Conservation (phyloP, 129 eudicot genomes). For the Heracleum sosnowskyi region DNA sequence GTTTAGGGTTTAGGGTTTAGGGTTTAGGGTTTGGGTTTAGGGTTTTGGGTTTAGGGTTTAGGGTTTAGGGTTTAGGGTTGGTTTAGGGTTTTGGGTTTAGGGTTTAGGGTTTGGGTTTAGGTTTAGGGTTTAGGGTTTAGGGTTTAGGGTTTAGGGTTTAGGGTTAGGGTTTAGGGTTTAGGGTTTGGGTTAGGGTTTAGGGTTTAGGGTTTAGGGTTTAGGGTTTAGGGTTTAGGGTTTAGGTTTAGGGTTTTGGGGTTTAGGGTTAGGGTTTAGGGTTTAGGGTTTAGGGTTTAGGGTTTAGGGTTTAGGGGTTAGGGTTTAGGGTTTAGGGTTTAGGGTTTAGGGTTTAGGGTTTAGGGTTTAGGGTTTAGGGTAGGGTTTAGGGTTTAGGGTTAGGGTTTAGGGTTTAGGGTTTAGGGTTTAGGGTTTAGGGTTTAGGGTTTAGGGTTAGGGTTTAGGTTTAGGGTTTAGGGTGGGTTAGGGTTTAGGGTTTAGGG, state of each 20-base stretch:
- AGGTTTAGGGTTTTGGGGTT: too few relatives aligned
- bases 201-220: not conserved
- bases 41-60: not conserved
- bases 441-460: not conserved
- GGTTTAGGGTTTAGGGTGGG: conserved; percentile 1
- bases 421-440: not conserved
- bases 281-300: not conserved
- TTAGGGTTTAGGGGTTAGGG: not conserved
- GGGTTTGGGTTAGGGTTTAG: not conserved
- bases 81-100: too few relatives aligned
- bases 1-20: too few relatives aligned
- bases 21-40: too few relatives aligned
- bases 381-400: not conserved
- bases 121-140: too few relatives aligned
- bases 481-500: not conserved
- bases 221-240: too few relatives aligned
- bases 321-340: not conserved
- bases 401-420: not conserved
- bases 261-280: not conserved
- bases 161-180: too few relatives aligned
- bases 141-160: too few relatives aligned
- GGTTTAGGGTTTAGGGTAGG: not conserved
- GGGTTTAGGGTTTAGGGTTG: not conserved
- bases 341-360: not conserved
- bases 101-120: too few relatives aligned